Conservation (phyloP, 1,139 yeast genomes). For the Dujonia santamariae region DNA sequence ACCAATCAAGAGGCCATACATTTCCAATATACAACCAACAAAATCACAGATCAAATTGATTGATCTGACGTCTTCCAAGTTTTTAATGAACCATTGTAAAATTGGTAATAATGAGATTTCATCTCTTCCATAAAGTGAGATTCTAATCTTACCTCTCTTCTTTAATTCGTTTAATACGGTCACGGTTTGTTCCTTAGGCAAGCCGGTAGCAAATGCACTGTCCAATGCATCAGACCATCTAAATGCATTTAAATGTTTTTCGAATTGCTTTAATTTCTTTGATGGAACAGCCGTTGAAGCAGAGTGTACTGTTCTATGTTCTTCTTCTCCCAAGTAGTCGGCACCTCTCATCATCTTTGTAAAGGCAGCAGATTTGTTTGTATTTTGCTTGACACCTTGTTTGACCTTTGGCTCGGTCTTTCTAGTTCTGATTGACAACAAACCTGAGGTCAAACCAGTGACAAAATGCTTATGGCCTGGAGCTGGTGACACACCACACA, state of each 20-base stretch:
- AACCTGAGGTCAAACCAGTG: slow-evolving; percentile 90
- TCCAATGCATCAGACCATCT: slow-evolving; percentile 93
- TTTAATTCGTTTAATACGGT: slow-evolving; percentile 83
- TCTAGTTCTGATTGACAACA: slow-evolving; percentile 83
- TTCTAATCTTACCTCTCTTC: slow-evolving; percentile 81
- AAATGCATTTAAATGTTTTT: slow-evolving; percentile 79
- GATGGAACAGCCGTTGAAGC: slow-evolving; percentile 37
- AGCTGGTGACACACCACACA: slow-evolving; percentile 88
- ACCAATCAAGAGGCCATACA: slow-evolving; percentile 71
- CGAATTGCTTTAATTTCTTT: slow-evolving; percentile 75
- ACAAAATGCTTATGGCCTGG: slow-evolving; percentile 74
- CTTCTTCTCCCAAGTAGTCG: slow-evolving; percentile 87
- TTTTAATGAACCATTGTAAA: slow-evolving; percentile 75
- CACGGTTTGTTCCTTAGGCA: slow-evolving; percentile 73
- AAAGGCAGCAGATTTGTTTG: slow-evolving; percentile 49
- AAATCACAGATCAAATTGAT: slow-evolving; percentile 79
- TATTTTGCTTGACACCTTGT: slow-evolving; percentile 41
- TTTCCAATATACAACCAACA: slow-evolving; percentile 74
- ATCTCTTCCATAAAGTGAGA: slow-evolving; percentile 76
- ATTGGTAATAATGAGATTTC: slow-evolving; percentile 84
- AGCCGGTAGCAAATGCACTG: slow-evolving; percentile 74
- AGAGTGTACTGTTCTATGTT: slow-evolving; percentile 67
- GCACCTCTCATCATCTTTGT: slow-evolving; percentile 86
- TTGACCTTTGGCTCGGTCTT: slow-evolving; percentile 61
- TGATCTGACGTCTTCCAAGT: slow-evolving; percentile 76